These are phyloP conservation scores for Coniella vitis DNA, from an alignment of 2,329 filamentous ascomycete species.

Conservation along the genomic window DNA sequence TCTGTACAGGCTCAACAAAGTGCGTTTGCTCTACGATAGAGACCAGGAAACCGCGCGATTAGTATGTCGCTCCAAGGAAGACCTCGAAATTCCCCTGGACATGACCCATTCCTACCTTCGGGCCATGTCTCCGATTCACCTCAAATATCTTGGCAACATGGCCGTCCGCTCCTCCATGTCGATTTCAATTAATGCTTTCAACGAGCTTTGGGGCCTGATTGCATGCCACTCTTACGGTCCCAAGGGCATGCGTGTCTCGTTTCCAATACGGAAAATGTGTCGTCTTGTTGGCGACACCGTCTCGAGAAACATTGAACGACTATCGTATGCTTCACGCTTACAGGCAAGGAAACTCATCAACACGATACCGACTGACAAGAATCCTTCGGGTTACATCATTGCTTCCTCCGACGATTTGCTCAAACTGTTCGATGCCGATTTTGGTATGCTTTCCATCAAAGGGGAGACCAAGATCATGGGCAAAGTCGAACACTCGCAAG, in stretches of 20 bases:
- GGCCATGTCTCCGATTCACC: conserved; percentile 83
- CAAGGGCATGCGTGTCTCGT: conserved; percentile 81
- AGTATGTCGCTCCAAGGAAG: conserved; percentile 69
- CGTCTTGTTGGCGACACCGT: conserved; percentile 79
- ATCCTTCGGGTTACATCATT: conserved; percentile 84
- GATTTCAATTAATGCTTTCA: conserved; percentile 81
- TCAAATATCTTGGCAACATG: conserved; percentile 87
- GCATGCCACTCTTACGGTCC: conserved; percentile 75
- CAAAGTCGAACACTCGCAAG: conserved; percentile 66
- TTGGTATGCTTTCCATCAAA: conserved; percentile 73
- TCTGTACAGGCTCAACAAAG: conserved; percentile 86
- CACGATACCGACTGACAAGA: conserved; percentile 70
- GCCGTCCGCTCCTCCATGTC: conserved; percentile 91
- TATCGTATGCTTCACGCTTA: conserved; percentile 78
- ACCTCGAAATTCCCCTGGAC: conserved; percentile 69
- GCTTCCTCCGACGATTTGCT: conserved; percentile 81
- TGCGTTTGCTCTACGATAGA: conserved; percentile 78
- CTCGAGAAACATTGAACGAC: conserved; percentile 77
- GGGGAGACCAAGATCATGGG: conserved; percentile 88
- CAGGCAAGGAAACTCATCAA: conserved; percentile 87
- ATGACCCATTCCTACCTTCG: conserved; percentile 79
- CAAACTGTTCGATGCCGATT: conserved; percentile 80
- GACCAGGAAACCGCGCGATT: conserved; percentile 73
- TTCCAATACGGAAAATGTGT: conserved; percentile 89
- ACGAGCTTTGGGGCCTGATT: conserved; percentile 81